A percentile compares a stretch with the other conserved stretches of the same genome.
Conservation (phyloP, 345 rosid genomes). For the Leavenworthia alabamica region DNA sequence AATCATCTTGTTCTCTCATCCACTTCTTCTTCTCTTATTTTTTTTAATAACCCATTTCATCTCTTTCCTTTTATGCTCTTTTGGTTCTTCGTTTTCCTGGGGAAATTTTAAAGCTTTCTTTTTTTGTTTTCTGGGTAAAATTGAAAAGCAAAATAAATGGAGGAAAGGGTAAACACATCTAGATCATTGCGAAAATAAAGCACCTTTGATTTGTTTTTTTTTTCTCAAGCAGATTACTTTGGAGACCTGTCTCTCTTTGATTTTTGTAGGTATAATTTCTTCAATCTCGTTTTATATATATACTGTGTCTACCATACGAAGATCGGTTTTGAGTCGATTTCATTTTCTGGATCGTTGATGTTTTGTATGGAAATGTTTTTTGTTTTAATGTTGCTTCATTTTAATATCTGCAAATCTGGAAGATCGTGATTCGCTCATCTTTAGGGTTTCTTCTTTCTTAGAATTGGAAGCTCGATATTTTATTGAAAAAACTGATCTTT, state of each 20-base stretch:
- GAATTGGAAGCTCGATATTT: neutral
- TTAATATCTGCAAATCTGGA: neutral
- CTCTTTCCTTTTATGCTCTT: constrained; percentile 15
- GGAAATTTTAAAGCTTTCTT: neutral
- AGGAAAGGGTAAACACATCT: neutral
- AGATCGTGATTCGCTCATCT: neutral
- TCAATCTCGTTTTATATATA: too few relatives aligned
- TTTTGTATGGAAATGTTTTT: neutral
- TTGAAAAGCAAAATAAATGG: neutral
- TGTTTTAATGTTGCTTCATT: neutral
- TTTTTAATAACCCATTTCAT: neutral
- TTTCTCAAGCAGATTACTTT: constrained; percentile 1
- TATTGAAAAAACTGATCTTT: neutral
- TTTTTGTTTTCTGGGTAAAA: too few relatives aligned
- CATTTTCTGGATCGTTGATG: neutral
- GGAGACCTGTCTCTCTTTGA: constrained; percentile 10
- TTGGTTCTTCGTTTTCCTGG: constrained; percentile 1
- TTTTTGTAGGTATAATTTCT: constrained; percentile 5
- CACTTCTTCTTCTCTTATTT: neutral
- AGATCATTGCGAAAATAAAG: neutral
- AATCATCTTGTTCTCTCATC: too few relatives aligned
- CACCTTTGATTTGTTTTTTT: neutral
- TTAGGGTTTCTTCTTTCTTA: too few relatives aligned
- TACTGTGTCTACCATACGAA: neutral
- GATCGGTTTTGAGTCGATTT: constrained; percentile 18